Conservation (phyloP, 2,329 filamentous ascomycete species). For the Alternaria sp. region DNA sequence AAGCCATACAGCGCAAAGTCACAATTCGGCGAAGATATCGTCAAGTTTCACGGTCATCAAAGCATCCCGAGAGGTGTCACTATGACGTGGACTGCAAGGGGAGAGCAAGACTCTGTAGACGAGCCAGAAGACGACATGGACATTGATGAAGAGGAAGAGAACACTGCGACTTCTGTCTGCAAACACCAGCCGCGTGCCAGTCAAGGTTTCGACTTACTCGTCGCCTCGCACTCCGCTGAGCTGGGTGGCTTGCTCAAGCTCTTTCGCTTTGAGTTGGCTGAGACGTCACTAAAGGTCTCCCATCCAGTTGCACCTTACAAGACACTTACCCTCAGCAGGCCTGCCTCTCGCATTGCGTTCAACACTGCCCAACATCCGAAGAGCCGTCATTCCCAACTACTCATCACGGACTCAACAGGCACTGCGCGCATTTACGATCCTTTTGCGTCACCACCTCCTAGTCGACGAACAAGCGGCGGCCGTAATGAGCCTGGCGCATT, state of each 20-base stretch:
- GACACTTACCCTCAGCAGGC: constrained; percentile 59
- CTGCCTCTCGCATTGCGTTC: constrained; percentile 62
- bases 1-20: constrained; percentile 34
- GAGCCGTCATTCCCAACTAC: constrained; percentile 61
- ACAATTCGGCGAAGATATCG: constrained; percentile 56
- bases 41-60: constrained; percentile 61
- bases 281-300: constrained; percentile 50
- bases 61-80: constrained; percentile 61
- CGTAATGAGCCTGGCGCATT: constrained; percentile 40
- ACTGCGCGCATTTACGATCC: constrained; percentile 66
- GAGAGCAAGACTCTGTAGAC: constrained; percentile 30
- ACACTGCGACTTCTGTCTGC: constrained; percentile 26
- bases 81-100: constrained; percentile 60
- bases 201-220: constrained; percentile 52
- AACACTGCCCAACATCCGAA: constrained; percentile 63
- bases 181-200: constrained; percentile 27
- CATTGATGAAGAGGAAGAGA: constrained; percentile 43
- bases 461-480: constrained; percentile 28
- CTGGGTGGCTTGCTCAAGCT: constrained; percentile 53
- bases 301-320: constrained; percentile 55
- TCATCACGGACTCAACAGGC: constrained; percentile 64
- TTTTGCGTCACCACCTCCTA: constrained; percentile 50
- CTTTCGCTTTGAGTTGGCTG: constrained; percentile 52
- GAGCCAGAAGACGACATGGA: constrained; percentile 48
- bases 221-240: constrained; percentile 55